These are phyloP conservation scores for Neurospora cerealis DNA, from an alignment of 495 filamentous ascomycete species.

Conservation along the genomic window DNA sequence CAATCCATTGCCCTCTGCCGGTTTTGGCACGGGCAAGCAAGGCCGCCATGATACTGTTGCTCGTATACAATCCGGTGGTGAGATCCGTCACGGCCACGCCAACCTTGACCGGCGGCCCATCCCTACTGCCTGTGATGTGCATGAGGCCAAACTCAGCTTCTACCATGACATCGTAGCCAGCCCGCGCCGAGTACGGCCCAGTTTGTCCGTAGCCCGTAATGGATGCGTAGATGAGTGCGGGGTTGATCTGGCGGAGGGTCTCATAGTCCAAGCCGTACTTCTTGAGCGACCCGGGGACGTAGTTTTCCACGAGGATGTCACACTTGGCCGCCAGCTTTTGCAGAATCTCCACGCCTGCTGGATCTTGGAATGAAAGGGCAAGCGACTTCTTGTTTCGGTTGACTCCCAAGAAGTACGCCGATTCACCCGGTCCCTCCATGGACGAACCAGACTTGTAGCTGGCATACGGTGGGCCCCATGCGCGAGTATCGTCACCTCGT, in stretches of 20 bases:
- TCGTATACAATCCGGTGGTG: constrained; percentile 95
- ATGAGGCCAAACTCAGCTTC: constrained; percentile 97
- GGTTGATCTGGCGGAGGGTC: constrained; percentile 69
- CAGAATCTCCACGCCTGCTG: constrained; percentile 72
- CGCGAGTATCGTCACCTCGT: constrained; percentile 86
- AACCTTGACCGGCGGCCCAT: constrained; percentile 92
- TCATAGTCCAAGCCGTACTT: constrained; percentile 87
- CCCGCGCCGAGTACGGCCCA: constrained; percentile 78
- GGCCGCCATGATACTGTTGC: constrained; percentile 92
- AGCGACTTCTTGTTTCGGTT: constrained; percentile 97
- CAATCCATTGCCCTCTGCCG: constrained; percentile 75
- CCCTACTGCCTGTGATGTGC: constrained; percentile 87
- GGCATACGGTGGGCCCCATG: constrained; percentile 95
- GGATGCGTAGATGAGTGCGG: constrained; percentile 56
- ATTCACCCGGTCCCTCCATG: constrained; percentile 71
- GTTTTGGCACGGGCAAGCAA: constrained; percentile 54
- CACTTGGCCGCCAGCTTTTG: constrained; percentile 74
- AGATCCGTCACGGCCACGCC: constrained; percentile 95
- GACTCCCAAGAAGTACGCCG: constrained; percentile 85
- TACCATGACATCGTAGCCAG: constrained; percentile 98
- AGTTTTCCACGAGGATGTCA: constrained; percentile 95
- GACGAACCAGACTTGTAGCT: constrained; percentile 50
- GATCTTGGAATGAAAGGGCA: constrained; percentile 79
- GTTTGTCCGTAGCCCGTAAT: constrained; percentile 75
- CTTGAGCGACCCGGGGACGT: constrained; percentile 79